These are phyloP conservation scores for Neonectria hederae DNA, from an alignment of 2,329 filamentous ascomycete species.

Conservation along the genomic window DNA sequence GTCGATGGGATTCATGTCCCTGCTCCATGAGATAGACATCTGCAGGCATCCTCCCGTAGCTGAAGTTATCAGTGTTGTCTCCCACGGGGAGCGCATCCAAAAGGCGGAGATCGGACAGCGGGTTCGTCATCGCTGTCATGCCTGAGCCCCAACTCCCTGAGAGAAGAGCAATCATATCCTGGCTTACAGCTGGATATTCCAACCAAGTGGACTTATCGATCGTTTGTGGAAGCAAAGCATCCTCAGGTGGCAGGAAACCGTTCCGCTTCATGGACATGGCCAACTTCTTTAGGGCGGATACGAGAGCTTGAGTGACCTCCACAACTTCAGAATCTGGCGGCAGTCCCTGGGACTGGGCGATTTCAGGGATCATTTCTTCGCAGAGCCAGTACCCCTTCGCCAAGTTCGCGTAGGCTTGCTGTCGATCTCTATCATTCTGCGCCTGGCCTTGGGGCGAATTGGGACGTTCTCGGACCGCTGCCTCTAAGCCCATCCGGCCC, in stretches of 20 bases:
- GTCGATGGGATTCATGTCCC: constrained; percentile 72
- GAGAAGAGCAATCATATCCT: constrained; percentile 76
- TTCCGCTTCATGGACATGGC: constrained; percentile 87
- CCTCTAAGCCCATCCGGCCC: constrained; percentile 80
- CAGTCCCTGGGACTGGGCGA: constrained; percentile 55
- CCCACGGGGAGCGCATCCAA: constrained; percentile 78
- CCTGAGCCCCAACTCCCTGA: constrained; percentile 67
- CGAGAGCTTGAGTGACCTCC: constrained; percentile 64
- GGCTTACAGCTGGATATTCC: constrained; percentile 76
- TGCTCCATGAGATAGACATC: constrained; percentile 79
- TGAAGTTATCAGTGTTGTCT: constrained; percentile 79
- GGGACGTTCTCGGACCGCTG: constrained; percentile 72
- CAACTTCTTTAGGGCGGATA: constrained; percentile 76
- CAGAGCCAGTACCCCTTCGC: constrained; percentile 88
- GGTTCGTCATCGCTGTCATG: constrained; percentile 59
- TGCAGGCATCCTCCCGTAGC: constrained; percentile 80
- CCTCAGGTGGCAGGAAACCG: constrained; percentile 76
- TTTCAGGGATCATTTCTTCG: constrained; percentile 62
- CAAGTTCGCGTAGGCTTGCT: constrained; percentile 86
- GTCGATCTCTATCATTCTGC: constrained; percentile 64
- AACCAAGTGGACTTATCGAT: constrained; percentile 87
- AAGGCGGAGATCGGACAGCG: constrained; percentile 60
- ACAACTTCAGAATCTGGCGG: constrained; percentile 58
- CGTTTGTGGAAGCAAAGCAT: constrained; percentile 75
- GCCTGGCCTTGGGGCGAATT: constrained; percentile 60